Evolutionary conservation across 2,329 filamentous ascomycete genomes (phyloP), one percentile per base, ranked within the genome.

Genomic region (Aspergillus vadensis): DNA sequence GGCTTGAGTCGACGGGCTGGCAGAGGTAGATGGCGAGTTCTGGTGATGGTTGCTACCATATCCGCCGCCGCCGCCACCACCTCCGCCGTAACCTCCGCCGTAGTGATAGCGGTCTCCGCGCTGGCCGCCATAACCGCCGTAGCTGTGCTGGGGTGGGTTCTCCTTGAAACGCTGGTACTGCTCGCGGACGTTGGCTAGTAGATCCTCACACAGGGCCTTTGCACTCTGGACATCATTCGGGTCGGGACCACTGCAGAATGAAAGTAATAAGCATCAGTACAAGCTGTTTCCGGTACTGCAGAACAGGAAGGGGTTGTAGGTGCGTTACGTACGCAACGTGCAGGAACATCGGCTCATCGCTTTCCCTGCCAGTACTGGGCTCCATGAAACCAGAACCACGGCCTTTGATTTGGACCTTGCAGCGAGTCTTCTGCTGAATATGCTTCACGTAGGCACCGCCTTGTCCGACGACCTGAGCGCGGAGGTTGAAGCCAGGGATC

Each of bases 331-430:
- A 96, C 90, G 95, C 91, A 66, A 98, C 93, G 76, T 98, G 93
- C 49, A 99, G 84, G 73, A 92, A 98, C 92, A 99, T 98, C 2
- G 92, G 87, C 74, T 98, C 94, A 51, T 99, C 94, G 66, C 92
- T 96, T 78, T 99, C 95, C 44, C 83, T 86, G 65, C 91, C 91
- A n/a, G 92, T 96, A 32, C 89, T 87, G 50, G 89, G 87, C 75
- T 99, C 95, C 72, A 96, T 88, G 74, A 96, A 99, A 14, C 95
- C 95, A 56, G 93, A 98, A 41, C 93, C 93, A 65, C 91, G 91
- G 17, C 95, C 95, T 76, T 99, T 99, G 80, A 99, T 99, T 76
- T 99, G 95, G 25, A 99, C 95, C 69, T 94, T 91, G 76, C 95
- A 98, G 63, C 91, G 86, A 14, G 95, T 98, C 77, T 97, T 92